Evolutionary conservation across 2,329 filamentous ascomycete genomes (phyloP), one percentile per base, ranked within the genome.

Genomic region (Gnomoniopsis smithogilvyi): DNA sequence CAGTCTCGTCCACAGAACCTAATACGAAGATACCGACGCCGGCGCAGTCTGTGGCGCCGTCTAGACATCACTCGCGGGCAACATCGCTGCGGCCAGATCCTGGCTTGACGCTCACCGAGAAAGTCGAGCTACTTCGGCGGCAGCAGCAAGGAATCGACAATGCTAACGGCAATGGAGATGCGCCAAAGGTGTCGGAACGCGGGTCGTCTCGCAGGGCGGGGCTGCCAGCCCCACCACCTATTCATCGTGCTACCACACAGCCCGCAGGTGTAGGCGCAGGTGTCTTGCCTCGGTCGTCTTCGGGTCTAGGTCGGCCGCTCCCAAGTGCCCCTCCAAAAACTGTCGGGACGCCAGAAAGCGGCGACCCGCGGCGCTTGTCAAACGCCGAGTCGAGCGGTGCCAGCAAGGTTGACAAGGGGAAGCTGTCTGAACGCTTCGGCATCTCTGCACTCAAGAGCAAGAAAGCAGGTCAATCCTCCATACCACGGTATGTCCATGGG

Each of bases 401-500:
- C 22, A 64, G 73, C 58, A 83, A 80, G 65, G 74, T 74, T 36
- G 91, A 96, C 63, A 94, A 91, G 73, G 54, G 50, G 46, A 92
- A 91, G 67, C 78, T 96, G 58, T 85, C 85, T 15, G 92, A 92
- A 64, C 85, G 88, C 56, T 76, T 92, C 14, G 87, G 86, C 0
- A 74, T 94, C 1, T 80, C 79, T 30, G 79, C 84, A 3, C 74
- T 91, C 58, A 94, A 92, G 68, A 73, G 73, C 59, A 74, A 80
- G 26, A 87, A 86, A 67, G 70, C 73, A 1, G 78, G 77, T 3
- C 74, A 79, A n/a, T 98, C 95, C 1, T 82, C 94, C 46, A 98
- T 99, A 61, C 93, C 93, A 30, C 86, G 95, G 34, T 95, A 95
- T 26, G 85, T 96, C 30, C 86, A 89, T 53, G 69, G 72, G 52